Evolutionary conservation across 1,139 yeast genomes (phyloP), one percentile per base, ranked within the genome.

Genomic region (Yamadazyma pseudoaaseri): DNA sequence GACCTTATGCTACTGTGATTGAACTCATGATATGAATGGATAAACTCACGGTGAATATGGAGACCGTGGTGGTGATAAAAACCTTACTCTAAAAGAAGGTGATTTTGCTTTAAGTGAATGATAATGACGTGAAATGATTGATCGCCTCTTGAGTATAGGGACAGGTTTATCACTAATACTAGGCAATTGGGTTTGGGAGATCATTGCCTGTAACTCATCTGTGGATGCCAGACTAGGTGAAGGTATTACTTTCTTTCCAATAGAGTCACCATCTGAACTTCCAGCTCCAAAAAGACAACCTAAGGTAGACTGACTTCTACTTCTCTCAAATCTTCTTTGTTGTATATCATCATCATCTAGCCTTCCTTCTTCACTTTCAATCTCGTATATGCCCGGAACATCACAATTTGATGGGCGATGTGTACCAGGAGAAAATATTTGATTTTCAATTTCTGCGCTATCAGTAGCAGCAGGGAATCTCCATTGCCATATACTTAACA

Each of bases 371-470:
- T 35, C 40, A 16, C 35, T 34, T 16, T 42, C 51, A 5, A 48
- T 33, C 20, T 44, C 41, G 16, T 45, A 41, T 13, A 59, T 57
- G 3, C 52, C 49, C 2, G 59, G 56, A 3, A 58, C 48, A 38
- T 59, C 62, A 6, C 41, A 12, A 3, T 41, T 36, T 5, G 49
- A 31, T 0, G 48, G 60, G 20, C 59, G 31, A 40, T 59, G 62
- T 6, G 58, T 46, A 22, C 47, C 41, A 0, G 65, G 65, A 1
- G 62, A 56, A 35, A 59, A 59, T 4, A 58, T 43, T 16, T 43
- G 34, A 27, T 54, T 44, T 30, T 58, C 62, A 12, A 56, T 39
- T 7, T 41, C 37, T 1, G 49, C 49, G 34, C 49, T 47, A 15
- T 39, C 44, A 17, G 42, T 18, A 12, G 14, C 12, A 2, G 21